Conservation (phyloP, 148 eudicot genomes). For the Rhododendron mucronatum region DNA sequence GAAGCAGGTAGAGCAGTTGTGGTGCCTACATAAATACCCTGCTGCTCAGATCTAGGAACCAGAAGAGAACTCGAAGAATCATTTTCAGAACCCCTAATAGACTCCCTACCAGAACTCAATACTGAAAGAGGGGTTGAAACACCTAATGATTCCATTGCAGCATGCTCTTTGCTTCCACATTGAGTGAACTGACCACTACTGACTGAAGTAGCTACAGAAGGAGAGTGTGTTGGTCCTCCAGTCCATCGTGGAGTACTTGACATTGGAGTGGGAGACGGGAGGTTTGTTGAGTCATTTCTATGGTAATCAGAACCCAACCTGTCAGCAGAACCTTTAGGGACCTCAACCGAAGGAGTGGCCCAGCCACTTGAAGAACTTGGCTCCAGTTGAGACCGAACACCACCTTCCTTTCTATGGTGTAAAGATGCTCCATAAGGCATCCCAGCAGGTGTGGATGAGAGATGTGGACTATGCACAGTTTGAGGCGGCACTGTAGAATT, state of each 20-base stretch:
- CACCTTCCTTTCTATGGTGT: constrained; percentile 12
- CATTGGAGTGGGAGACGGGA: constrained; percentile 79
- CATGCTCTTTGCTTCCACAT: constrained; percentile 29
- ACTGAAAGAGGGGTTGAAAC: constrained; percentile 19
- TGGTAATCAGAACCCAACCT: constrained; percentile 24
- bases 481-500: constrained; percentile 9
- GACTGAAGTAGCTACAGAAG: constrained; percentile 34
- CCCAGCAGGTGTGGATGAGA: constrained; percentile 16
- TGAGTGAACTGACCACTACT: constrained; percentile 15
- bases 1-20: constrained; percentile 27
- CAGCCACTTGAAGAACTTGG: constrained; percentile 15
- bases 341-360: constrained; percentile 28
- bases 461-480: constrained; percentile 10
- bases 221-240: constrained; percentile 40
- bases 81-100: constrained; percentile 9
- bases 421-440: constrained; percentile 19
- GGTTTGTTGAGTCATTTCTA: constrained; percentile 38
- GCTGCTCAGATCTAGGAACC: constrained; percentile 15
- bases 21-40: constrained; percentile 14
- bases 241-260: constrained; percentile 32
- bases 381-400: not conserved
- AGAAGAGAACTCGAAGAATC: constrained; percentile 15
- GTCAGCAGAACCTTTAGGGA: constrained; percentile 32
- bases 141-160: constrained; percentile 18
- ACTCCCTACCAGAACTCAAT: constrained; percentile 14